Evolutionary conservation across 495 filamentous ascomycete genomes (phyloP).

Genomic region (Hypomontagnella monticulosa): DNA sequence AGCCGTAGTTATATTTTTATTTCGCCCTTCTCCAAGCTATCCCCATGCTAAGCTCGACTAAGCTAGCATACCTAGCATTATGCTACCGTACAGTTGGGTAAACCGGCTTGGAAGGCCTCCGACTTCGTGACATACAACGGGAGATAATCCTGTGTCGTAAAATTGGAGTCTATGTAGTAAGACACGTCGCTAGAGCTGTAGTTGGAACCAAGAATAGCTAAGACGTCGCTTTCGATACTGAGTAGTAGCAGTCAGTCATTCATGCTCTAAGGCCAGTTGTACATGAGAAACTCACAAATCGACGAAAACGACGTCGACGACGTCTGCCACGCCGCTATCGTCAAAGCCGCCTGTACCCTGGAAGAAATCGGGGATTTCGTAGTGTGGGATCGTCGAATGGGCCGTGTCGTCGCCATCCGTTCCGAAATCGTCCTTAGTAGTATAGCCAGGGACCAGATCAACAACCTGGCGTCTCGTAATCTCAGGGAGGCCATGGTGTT

Average conservation of each 20-base stretch:
- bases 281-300: constrained; percentile 71
- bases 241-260: constrained; percentile 32
- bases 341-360: constrained; percentile 64
- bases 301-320: constrained; percentile 79
- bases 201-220: constrained; percentile 51
- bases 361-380: constrained; percentile 75
- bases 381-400: constrained; percentile 70
- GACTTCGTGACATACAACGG: constrained; percentile 56
- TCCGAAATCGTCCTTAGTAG: constrained; percentile 77
- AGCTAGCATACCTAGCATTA: constrained; percentile 28
- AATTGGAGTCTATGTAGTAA: constrained; percentile 54
- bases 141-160: constrained; percentile 60
- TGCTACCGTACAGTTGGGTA: constrained; percentile 57
- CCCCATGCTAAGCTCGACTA: background rate
- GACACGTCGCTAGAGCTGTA: constrained; percentile 51
- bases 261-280: constrained; percentile 24
- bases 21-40: background rate
- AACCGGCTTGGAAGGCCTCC: constrained; percentile 54
- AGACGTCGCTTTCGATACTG: constrained; percentile 45
- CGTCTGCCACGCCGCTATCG: constrained; percentile 56
- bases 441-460: constrained; percentile 71
- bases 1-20: background rate
- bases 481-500: constrained; percentile 25
- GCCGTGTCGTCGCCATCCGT: constrained; percentile 80
- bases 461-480: constrained; percentile 54